Evolutionary conservation across 768 basidiomycete species (phyloP).

Genomic region (Coprinellus aureogranulatus): DNA sequence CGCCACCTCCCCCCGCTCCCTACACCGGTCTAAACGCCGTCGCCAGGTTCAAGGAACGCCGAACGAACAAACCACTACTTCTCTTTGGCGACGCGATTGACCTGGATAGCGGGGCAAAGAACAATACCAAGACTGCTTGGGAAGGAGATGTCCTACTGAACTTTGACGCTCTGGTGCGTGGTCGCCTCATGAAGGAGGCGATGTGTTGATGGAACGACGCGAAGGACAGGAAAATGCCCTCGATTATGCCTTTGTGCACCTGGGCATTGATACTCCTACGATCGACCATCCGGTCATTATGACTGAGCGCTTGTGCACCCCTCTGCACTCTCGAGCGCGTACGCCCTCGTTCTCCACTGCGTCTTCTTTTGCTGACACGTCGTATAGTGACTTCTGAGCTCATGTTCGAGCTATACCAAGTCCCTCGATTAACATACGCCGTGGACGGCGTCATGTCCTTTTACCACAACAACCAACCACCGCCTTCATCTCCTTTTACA

Average conservation of each 20-base stretch:
- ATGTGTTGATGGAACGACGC: slow-evolving; percentile 16
- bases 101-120: slow-evolving; percentile 77
- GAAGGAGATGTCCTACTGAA: slow-evolving; percentile 92
- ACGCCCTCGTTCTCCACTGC: slow-evolving; percentile 29
- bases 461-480: slow-evolving; percentile 68
- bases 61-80: slow-evolving; percentile 74
- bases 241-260: slow-evolving; percentile 85
- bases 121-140: slow-evolving; percentile 80
- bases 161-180: slow-evolving; percentile 87
- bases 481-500: slow-evolving; percentile 34
- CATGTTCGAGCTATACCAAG: slow-evolving; percentile 90
- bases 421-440: slow-evolving; percentile 82
- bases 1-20: slow-evolving; percentile 55
- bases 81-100: slow-evolving; percentile 89
- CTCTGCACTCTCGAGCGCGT: slow-evolving; percentile 85
- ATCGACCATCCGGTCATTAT: slow-evolving; percentile 89
- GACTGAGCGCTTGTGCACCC: slow-evolving; percentile 88
- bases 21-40: slow-evolving; percentile 67
- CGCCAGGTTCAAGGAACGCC: slow-evolving; percentile 88
- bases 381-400: slow-evolving; percentile 87
- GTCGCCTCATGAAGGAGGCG: slow-evolving; percentile 11
- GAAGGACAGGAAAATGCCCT: slow-evolving; percentile 84
- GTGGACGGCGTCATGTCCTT: slow-evolving; percentile 92
- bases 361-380: background rate
- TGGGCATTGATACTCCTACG: slow-evolving; percentile 74